Base-by-base conservation (phyloP, 768 basidiomycete species). In the Rhizopogon sp. region DNA sequence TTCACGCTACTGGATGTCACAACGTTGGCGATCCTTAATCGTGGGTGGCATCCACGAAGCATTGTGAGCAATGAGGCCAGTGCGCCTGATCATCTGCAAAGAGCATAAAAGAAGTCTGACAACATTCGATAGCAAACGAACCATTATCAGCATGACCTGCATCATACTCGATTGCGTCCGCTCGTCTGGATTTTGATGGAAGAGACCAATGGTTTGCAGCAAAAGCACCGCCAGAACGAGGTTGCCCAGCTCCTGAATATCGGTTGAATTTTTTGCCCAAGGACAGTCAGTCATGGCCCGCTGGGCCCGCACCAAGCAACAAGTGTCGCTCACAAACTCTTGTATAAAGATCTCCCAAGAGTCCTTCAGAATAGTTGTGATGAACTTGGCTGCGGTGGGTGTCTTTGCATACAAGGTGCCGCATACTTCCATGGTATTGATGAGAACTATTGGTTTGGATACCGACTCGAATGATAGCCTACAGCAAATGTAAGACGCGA, bases 141-240 rank as follows among this genome's bases (percentile, higher is more conserved):
- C 84, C 75, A 77, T 76, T 45, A 83, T 78, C 25, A 87, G 76
- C 76, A 82, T 80, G 39, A 76, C 76, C 67, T 80, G 85, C 62
- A 80, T 85, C n/a, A 77, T 68, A 55, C 69, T 81, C 44, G 79
- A 79, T 51, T 72, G 71, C 29, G 71, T 73, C 55, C 79, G 72
- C 60, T 79, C 76, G 41, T 78, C 76, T 49, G 70, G 61, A 51
- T 73, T 75, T 66, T 79, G 77, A 61, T 79, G 81, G 64, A 77
- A 80, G 33, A 79, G 67, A 17, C 83, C 83, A 61, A 80, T 82
- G 17, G 76, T 84, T 66, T 81, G 83, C 14, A 82, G 66, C 33
- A 83, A 69, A n/a, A 76, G 73, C 39, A 76, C 74, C 20, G 79
- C 74, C 37, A 81, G 64, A 22, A 80, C 77, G 40, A 79, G 69